Evolutionary conservation across 1,284 basidiomycete genomes (phyloP), one percentile per base, ranked within the genome.

Genomic region (Hemileia vastatrix): DNA sequence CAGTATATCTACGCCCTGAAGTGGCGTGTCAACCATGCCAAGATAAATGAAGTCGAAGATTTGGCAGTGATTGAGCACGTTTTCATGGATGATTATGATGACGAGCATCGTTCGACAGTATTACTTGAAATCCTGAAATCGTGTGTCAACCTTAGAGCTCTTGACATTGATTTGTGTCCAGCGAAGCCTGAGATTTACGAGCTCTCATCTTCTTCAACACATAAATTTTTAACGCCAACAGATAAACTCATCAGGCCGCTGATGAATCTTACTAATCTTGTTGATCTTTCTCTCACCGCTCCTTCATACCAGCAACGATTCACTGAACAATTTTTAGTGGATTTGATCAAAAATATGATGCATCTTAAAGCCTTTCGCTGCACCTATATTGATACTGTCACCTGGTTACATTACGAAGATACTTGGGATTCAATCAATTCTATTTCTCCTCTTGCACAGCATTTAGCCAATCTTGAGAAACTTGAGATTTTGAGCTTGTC

Each of bases 91-190:
- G 54, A 55, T 19, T 55, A 43, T 33, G 21, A 40, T n/a, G 54
- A 55, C 24, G 36, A 3, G 54, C 36, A 4, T 4, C 54, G 54
- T 31, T 57, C 54, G 3, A 4, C 21, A 18, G 40, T 45, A 31
- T 45, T 57, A 2, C 18, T 57, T 6, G 40, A 31, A 31, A 57
- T 57, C 21, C 54, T 57, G 4, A 32, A 47, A 45, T 45, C 32
- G 27, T 57, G 54, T 31, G 21, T 45, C 2, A 47, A 31, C 21
- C 31, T 23, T 5, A 45, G 24, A 0, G 33, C n/a, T 19, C 18
- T 57, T 19, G 54, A 57, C 33, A 40, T 57, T 15, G 54, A 57
- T 47, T 45, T 57, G 13, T 18, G 43, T 21, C 54, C 54, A n/a
- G 36, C 36, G 6, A 45, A 21, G 6, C 24, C 45, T 18, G 24